phyloP scores from a whole-genome alignment of 2,329 filamentous ascomycete species.

The Epichloe uncinata region DNA sequence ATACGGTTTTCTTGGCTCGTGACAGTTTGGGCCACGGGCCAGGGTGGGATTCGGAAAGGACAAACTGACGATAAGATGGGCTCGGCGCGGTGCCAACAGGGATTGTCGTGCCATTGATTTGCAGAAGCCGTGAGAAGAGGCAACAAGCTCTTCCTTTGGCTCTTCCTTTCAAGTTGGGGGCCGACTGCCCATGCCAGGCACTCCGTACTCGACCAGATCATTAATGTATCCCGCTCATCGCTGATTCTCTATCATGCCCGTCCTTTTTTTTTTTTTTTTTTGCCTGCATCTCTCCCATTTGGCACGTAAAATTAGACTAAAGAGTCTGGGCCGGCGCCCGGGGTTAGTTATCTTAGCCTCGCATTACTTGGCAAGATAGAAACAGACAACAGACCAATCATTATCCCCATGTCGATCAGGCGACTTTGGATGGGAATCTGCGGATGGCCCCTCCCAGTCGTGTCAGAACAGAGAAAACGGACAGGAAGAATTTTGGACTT shows the following conservation, averaged over 20 bases:
- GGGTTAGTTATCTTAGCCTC: slow-evolving; percentile 1
- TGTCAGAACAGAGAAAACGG: too few relatives aligned
- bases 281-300: too few relatives aligned
- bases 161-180: not conserved
- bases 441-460: too few relatives aligned
- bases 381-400: not conserved
- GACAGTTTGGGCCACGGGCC: not conserved
- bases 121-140: not conserved
- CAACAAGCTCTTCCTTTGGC: not conserved
- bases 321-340: not conserved
- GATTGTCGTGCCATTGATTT: not conserved
- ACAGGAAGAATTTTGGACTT: too few relatives aligned
- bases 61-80: too few relatives aligned
- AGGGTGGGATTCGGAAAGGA: not conserved
- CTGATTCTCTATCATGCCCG: not conserved
- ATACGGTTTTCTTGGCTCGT: slow-evolving; percentile 2
- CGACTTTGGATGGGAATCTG: not conserved
- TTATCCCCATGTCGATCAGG: not conserved
- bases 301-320: not conserved
- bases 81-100: too few relatives aligned
- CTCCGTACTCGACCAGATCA: not conserved
- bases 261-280: too few relatives aligned
- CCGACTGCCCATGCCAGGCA: not conserved
- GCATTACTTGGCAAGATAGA: not conserved
- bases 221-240: too few relatives aligned